Conservation (phyloP, 345 rosid genomes). For the Boechera divaricarpa region DNA sequence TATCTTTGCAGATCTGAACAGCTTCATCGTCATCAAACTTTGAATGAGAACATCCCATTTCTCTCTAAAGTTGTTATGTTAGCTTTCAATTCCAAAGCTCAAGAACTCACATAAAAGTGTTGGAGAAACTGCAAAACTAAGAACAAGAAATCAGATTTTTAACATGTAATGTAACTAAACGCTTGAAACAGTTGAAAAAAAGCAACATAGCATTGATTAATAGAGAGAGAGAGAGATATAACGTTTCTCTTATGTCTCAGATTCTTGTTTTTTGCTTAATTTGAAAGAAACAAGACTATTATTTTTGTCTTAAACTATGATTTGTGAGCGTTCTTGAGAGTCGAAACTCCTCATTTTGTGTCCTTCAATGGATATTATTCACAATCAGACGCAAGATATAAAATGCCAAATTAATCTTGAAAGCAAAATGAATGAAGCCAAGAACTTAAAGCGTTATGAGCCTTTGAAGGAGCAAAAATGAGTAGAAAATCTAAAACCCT, state of each 20-base stretch:
- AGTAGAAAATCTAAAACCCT: constrained; percentile 21
- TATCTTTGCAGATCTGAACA: constrained; percentile 82
- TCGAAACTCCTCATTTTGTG: constrained; percentile 13
- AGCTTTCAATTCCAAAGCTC: constrained; percentile 30
- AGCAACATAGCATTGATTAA: constrained; percentile 29
- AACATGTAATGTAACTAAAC: constrained; percentile 14
- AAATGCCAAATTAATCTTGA: constrained; percentile 5
- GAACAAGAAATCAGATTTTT: constrained; percentile 22
- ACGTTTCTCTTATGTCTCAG: background rate
- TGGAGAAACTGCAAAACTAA: constrained; percentile 35
- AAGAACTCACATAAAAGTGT: constrained; percentile 4
- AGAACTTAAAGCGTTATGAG: constrained; percentile 10
- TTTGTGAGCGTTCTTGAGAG: background rate
- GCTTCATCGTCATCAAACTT: constrained; percentile 85
- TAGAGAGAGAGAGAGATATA: background rate
- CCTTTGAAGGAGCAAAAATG: background rate
- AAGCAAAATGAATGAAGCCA: background rate
- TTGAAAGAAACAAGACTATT: background rate
- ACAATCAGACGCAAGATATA: background rate
- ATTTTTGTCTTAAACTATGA: constrained; percentile 3
- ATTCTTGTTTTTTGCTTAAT: background rate
- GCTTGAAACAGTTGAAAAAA: constrained; percentile 14
- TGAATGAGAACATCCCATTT: constrained; percentile 94
- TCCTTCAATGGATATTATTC: background rate
- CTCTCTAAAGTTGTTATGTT: constrained; percentile 45